Percentiles rank a stretch among this genome's conserved stretches.
Conservation (phyloP, 2,329 filamentous ascomycete genomes). For the Fusarium sp. region DNA sequence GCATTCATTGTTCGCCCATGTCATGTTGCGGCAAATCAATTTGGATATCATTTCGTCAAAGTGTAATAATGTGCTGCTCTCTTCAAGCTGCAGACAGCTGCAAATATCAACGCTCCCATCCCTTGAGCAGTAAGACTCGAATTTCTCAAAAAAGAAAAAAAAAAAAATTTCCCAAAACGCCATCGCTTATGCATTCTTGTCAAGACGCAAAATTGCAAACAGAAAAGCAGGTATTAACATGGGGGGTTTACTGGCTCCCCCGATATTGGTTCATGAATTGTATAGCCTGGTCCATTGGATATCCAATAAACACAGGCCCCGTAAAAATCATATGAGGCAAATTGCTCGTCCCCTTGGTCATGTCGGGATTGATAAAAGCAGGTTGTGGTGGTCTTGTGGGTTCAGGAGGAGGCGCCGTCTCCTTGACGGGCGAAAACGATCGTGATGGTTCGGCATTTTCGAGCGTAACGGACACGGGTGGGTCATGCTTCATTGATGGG, state of each 20-base stretch:
- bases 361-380: constrained; percentile 63
- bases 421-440: constrained; percentile 39
- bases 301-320: constrained; percentile 94
- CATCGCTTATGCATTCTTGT: constrained; percentile 45
- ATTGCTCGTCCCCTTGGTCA: constrained; percentile 47
- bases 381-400: constrained; percentile 53
- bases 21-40: constrained; percentile 22
- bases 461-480: constrained; percentile 19
- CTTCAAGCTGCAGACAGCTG: constrained; percentile 8
- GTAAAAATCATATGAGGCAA: constrained; percentile 85
- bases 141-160: constrained; percentile 15
- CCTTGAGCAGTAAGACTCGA: background rate
- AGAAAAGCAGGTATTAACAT: constrained; percentile 19
- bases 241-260: constrained; percentile 39
- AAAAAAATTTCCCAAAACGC: constrained; percentile 41
- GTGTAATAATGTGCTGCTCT: constrained; percentile 14
- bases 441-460: constrained; percentile 20
- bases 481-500: constrained; percentile 24
- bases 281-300: constrained; percentile 85
- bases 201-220: constrained; percentile 6
- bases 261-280: constrained; percentile 75
- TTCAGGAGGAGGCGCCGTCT: constrained; percentile 32
- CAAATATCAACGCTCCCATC: constrained; percentile 29
- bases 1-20: background rate
- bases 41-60: constrained; percentile 40